These are phyloP conservation scores for Phalaenopsis equestris DNA, from an alignment of 106 monocot genomes.

Conservation along the genomic window DNA sequence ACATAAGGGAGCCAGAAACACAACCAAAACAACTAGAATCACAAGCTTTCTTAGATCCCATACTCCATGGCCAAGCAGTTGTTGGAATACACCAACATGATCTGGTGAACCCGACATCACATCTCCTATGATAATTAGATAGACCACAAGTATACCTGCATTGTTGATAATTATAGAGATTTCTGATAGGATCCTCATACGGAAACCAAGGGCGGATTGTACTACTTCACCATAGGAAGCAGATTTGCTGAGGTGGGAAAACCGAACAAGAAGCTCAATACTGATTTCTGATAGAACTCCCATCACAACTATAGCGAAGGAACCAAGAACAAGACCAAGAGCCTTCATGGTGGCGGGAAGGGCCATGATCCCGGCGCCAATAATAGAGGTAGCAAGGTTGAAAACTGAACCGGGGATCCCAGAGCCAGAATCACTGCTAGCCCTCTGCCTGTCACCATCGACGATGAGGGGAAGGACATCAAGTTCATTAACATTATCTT, in stretches of 20 bases:
- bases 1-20: conserved; percentile 65
- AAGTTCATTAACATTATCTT: conserved; percentile 20
- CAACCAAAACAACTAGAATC: conserved; percentile 43
- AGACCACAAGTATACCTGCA: conserved; percentile 71
- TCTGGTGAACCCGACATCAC: conserved; percentile 69
- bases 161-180: conserved; percentile 75
- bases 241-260: conserved; percentile 40
- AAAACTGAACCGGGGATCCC: conserved; percentile 66
- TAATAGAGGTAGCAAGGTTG: conserved; percentile 85
- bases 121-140: conserved; percentile 79
- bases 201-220: conserved; percentile 42
- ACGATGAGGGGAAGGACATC: conserved; percentile 52
- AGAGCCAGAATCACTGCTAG: conserved; percentile 21
- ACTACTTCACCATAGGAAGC: conserved; percentile 64
- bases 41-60: conserved; percentile 60
- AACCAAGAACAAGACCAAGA: conserved; percentile 52
- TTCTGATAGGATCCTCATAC: conserved; percentile 43
- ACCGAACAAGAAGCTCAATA: conserved; percentile 74
- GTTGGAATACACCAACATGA: conserved; percentile 62
- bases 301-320: conserved; percentile 51
- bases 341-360: conserved; percentile 87
- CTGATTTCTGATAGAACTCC: conserved; percentile 71
- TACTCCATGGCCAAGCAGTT: conserved; percentile 44
- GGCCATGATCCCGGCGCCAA: conserved; percentile 94
- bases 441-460: background rate